Evolutionary conservation across 2,329 filamentous ascomycete species (phyloP), one percentile per base, ranked within the genome.

Genomic region (Aplosporella prunicola): DNA sequence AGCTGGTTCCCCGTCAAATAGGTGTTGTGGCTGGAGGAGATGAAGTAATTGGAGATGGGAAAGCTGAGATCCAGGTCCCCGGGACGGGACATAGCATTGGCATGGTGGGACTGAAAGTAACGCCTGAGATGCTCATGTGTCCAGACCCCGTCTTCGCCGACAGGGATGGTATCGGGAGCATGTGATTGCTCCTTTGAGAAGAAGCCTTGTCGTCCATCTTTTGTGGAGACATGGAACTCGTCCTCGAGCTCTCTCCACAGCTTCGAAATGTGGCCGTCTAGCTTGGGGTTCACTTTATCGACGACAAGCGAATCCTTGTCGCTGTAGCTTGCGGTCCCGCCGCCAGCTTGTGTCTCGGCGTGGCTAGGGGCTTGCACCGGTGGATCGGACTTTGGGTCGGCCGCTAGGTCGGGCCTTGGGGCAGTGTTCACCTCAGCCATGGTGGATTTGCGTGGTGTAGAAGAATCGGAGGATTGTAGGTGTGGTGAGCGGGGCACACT

Each of bases 1-100:
- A 91, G 69, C 60, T 95, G 89, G 51, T 93, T 87, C 2, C 88
- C 88, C 2, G 80, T 79, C 27, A 94, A 67, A 57, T 94, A 95
- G 1, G 88, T 95, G 56, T 95, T 95, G 66, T 95, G 88, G 53
- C 86, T 94, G 47, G 85, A 93, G 44, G 81, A 93, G 56, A 95
- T 88, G 58, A 86, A 95, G 64, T 95, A 95, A 55, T 93, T 86
- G 31, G 81, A 84, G 41, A 93, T 69, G 4, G 85, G 82, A 35
- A 72, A 74, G 0, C 71, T 72, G 20, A 77, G 56, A 52, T 87
- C 80, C 67, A 44, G 62, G 51, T 20, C 62, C 48, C 15, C 58
- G 40, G 6, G 61, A 56, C 15, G 61, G 55, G n/a, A 67, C 65
- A 45, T 48, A 23, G 64, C 69, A 46, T 62, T 64, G 6, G 64